Percentiles rank a stretch among this genome's conserved stretches.
Conservation (phyloP, 306 rosid genomes). For the Morella rubra region DNA sequence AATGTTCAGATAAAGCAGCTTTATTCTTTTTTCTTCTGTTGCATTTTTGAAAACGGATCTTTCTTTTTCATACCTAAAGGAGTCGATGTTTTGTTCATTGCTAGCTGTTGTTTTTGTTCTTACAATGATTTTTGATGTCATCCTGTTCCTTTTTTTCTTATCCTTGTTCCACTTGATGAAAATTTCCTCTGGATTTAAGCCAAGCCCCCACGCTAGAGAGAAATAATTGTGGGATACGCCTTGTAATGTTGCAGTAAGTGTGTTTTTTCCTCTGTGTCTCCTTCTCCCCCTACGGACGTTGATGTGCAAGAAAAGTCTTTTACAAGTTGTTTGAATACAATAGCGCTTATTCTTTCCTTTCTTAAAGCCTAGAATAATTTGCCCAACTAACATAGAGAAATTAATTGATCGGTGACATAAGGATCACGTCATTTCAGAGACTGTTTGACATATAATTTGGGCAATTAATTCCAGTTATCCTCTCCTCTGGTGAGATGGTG, state of each 20-base stretch:
- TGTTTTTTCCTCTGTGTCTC: neutral
- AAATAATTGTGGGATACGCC: neutral
- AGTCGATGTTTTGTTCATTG: neutral
- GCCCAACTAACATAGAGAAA: neutral
- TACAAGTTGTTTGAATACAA: conserved; percentile 4
- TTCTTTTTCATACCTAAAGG: neutral
- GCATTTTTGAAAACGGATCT: neutral
- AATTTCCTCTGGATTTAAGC: conserved; percentile 36
- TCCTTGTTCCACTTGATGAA: neutral
- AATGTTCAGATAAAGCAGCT: neutral
- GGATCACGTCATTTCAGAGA: conserved; percentile 50
- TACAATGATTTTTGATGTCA: neutral
- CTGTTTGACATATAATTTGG: conserved; percentile 21
- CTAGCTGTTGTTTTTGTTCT: neutral
- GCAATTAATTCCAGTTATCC: conserved; percentile 40
- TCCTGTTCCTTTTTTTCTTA: neutral
- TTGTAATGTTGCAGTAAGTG: neutral
- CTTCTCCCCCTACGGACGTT: conserved; percentile 19
- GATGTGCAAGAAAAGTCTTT: conserved; percentile 16
- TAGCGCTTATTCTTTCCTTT: conserved; percentile 24
- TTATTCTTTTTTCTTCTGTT: neutral
- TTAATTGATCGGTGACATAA: conserved; percentile 39
- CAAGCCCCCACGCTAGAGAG: conserved; percentile 20
- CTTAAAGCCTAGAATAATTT: conserved; percentile 7
- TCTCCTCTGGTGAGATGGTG: conserved; percentile 65